Evolutionary conservation across 495 filamentous ascomycete species (phyloP), one percentile per base, ranked within the genome.

Genomic region (Neurospora sp.): DNA sequence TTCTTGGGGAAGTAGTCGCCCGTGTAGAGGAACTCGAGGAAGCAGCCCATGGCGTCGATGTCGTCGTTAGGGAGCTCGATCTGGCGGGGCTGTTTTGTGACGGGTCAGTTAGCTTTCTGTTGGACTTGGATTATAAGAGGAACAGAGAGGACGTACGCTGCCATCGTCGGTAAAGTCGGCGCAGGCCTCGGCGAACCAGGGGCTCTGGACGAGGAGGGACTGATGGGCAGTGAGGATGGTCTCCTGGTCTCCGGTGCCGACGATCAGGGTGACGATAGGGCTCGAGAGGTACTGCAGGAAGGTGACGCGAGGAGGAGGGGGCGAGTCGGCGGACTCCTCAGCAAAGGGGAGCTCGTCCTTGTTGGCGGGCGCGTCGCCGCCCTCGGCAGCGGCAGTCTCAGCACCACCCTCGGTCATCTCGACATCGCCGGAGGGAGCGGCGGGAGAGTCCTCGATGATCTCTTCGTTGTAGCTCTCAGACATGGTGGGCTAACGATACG

Each of bases 1-100:
- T 90, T 90, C 74, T 85, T 84, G 4, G 93, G 91, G 80, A 93
- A 93, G 86, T 97, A 97, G 80, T 98, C 93, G 80, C 89, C 89
- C 2, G 93, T 97, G 83, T 98, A 98, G 39, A 96, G 89, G 82
- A 91, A 98, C 83, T 97, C 92, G 77, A 98, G 89, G 78, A 97
- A 94, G 82, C 90, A 94, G 40, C 92, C 90, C 72, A 94, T 90
- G 41, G 94, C 92, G 74, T 94, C 92, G 38, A 96, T 82, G 76
- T 95, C 88, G 74, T 93, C 91, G 75, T 86, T 83, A 0, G 86
- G 79, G 41, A 97, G 90, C 44, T 90, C 82, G 76, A 97, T 90
- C 70, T 88, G 84, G 71, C 89, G 90, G 80, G 89, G 83, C 85
- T 90, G 74, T 70, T n/a, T 23, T 41, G 40, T 31, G 27, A 31